Evolutionary conservation across 2,329 filamentous ascomycete species (phyloP), one percentile per base, ranked within the genome.

Genomic region (Fusarium temperatum): DNA sequence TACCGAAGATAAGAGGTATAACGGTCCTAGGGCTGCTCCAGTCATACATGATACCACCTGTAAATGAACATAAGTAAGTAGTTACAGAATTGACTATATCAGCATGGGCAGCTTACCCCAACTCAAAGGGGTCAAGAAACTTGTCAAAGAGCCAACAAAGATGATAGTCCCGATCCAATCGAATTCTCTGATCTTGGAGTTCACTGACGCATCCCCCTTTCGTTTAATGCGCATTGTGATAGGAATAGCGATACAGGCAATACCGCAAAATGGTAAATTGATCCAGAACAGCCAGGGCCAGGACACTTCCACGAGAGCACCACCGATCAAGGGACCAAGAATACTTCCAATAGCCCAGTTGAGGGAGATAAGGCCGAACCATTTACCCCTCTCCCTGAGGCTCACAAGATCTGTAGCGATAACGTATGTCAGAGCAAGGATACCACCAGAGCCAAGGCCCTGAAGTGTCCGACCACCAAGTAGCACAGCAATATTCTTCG

Each of bases 261-360:
- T 36, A 13, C 39, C 75, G n/a, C 75, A 76, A 75, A 91, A 87
- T 5, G 89, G 89, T 4, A 91, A 80, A 72, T 92, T 92, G 74
- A 91, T 85, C 85, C 85, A 93, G 77, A 92, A 91, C 55, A 92
- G 87, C 90, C 90, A 92, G 14, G 87, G 81, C 90, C 89, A 90
- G 2, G 81, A 81, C 48, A 85, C 82, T 63, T 89, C 83, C 7
- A 87, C 83, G 66, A 90, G 88, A 5, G 84, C 87, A 24, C 88
- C 89, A 11, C 89, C 87, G 41, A 87, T 81, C 30, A 88, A 72
- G 12, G 76, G 72, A 3, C 75, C 75, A 28, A 78, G 60, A 38
- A 77, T 75, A 87, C 89, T 89, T 2, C 89, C 89, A 15, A 91
- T 70, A 4, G 87, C 84, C 89, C 87, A 90, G 79, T 87, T 85